Evolutionary conservation across 176 grass and related monocot genomes (phyloP).

Genomic region (Carex cristatella): DNA sequence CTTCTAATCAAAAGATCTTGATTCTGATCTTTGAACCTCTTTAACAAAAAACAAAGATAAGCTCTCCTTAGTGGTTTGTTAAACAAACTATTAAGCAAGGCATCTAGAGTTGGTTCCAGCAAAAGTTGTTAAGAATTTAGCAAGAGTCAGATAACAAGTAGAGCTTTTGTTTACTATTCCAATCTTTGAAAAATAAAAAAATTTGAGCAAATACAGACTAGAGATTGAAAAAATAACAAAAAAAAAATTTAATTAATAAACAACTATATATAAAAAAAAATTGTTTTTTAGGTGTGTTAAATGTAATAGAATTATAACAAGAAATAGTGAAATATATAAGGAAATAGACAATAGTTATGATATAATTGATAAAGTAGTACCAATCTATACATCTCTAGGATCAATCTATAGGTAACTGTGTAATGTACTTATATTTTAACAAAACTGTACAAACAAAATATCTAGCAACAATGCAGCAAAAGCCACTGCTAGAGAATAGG

Average conservation of each 20-base stretch:
- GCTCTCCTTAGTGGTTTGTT: slow-evolving; percentile 11
- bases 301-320: too few species aligned
- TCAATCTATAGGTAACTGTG: too few species aligned
- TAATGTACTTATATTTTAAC: too few species aligned
- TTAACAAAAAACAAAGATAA: slow-evolving; percentile 1
- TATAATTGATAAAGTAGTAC: too few species aligned
- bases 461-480: too few species aligned
- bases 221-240: background rate
- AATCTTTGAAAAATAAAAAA: background rate
- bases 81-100: slow-evolving; percentile 16
- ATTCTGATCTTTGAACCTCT: slow-evolving; percentile 18
- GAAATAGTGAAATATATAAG: too few species aligned
- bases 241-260: background rate
- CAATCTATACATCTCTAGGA: too few species aligned
- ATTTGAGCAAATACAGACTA: background rate
- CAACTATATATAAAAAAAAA: too few species aligned
- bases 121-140: background rate
- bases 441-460: too few species aligned
- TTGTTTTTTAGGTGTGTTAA: too few species aligned
- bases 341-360: too few species aligned
- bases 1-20: slow-evolving; percentile 22
- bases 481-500: too few species aligned
- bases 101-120: slow-evolving; percentile 1
- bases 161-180: background rate
- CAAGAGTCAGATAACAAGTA: background rate